Base-by-base conservation (phyloP, 2,329 filamentous ascomycete species). In the Aspergillus sclerotialis region DNA sequence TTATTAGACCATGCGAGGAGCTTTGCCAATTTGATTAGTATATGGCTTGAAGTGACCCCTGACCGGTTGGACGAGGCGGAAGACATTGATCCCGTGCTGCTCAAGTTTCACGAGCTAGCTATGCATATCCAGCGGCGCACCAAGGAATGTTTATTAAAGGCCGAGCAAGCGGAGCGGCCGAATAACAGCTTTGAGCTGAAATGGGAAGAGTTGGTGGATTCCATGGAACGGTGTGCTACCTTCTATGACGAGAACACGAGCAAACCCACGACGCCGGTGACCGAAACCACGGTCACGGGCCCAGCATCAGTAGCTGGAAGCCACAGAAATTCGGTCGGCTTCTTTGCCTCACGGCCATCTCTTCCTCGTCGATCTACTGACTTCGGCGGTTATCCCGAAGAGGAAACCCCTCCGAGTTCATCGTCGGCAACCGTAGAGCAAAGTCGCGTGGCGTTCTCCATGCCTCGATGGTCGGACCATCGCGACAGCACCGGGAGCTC, bases 1-100 rank as follows among this genome's bases (percentile, higher is more conserved):
- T 74, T 98, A 4, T 84, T 98, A 42, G 92, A 98, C 48, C 82
- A 89, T 43, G 79, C 88, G 6, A 78, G 86, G 41, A 89, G 85
- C 48, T 88, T 89, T 49, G 87, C 92, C 0, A 80, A 82, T 24
- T 65, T 98, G 12, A 82, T 94, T 14, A 84, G 84, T 30, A 49
- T 69, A 34, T 66, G 68, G 67, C 55, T 69, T 12, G 54, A 64
- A 30, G 54, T 55, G 28, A 55, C 62, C 33, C 54, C 66, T 13
- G 46, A 63, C 36, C 53, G 61, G 32, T 46, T 73, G 19, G 40
- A 44, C n/a, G 59, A 60, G 29, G 32, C 58, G 19, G 54, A 59
- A 12, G 63, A 64, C 4, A 38, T 63, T 14, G 65, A 68, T 30
- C 44, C 52, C 17, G 49, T 40, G 25, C 42, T 71, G 14, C 36